A percentile compares a stretch with the other conserved stretches of the same genome.
These are phyloP conservation scores for Epichloe coenophiala DNA, from an alignment of 2,329 filamentous ascomycete species.

Conservation along the genomic window DNA sequence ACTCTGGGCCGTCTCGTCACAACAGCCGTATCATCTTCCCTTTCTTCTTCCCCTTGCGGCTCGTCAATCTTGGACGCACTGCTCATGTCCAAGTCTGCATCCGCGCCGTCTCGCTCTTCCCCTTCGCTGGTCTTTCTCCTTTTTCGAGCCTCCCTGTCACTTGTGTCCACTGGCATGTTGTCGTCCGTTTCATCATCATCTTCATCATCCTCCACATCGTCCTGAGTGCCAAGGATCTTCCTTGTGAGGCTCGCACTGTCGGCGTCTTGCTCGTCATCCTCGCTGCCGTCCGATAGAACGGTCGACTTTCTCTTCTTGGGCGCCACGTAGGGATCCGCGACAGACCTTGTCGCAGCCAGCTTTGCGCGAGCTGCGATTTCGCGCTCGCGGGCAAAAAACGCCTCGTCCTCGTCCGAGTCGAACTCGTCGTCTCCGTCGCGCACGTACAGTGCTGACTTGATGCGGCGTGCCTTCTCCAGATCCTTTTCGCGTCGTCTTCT, in stretches of 20 bases:
- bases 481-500: slow-evolving; percentile 52
- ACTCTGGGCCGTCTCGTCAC: slow-evolving; percentile 28
- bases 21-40: slow-evolving; percentile 14
- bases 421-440: slow-evolving; percentile 77
- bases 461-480: slow-evolving; percentile 60
- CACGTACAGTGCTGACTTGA: slow-evolving; percentile 77
- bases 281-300: slow-evolving; percentile 15
- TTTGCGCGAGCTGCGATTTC: slow-evolving; percentile 41
- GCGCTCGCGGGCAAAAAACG: slow-evolving; percentile 65
- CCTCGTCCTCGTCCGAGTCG: slow-evolving; percentile 55
- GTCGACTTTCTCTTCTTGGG: slow-evolving; percentile 17
- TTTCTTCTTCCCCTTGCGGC: slow-evolving; percentile 5
- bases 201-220: slow-evolving; percentile 10
- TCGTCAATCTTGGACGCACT: neutral
- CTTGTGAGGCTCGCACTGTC: slow-evolving; percentile 11
- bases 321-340: slow-evolving; percentile 1
- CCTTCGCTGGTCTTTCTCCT: slow-evolving; percentile 19
- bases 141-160: slow-evolving; percentile 23
- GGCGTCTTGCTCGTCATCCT: slow-evolving; percentile 14
- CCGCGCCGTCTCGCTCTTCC: slow-evolving; percentile 11
- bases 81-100: slow-evolving; percentile 7
- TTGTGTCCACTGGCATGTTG: slow-evolving; percentile 17
- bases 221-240: slow-evolving; percentile 12
- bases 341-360: slow-evolving; percentile 18
- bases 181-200: slow-evolving; percentile 14